Conservation (phyloP, 1,284 basidiomycete genomes). For the Anthracocystis walkeri region DNA sequence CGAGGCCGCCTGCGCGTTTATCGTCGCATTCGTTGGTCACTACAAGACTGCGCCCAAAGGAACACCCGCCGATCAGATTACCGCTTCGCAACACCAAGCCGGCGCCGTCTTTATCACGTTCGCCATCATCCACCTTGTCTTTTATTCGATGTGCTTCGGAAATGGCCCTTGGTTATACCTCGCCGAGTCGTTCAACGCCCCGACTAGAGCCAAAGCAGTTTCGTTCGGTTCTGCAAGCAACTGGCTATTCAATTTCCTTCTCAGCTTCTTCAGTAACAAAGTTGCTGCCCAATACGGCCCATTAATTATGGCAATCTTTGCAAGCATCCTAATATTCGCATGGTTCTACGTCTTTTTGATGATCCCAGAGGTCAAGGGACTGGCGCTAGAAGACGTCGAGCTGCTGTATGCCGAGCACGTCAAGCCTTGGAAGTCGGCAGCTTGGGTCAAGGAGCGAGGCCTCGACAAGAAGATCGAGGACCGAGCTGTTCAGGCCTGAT, state of each 20-base stretch:
- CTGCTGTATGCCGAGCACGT: slow-evolving; percentile 57
- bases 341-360: slow-evolving; percentile 73
- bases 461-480: slow-evolving; percentile 30
- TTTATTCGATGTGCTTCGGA: slow-evolving; percentile 80
- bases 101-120: slow-evolving; percentile 79
- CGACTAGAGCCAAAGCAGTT: slow-evolving; percentile 80
- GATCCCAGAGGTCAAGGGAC: slow-evolving; percentile 81
- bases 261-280: slow-evolving; percentile 77
- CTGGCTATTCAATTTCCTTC: slow-evolving; percentile 82
- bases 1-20: slow-evolving; percentile 71
- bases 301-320: slow-evolving; percentile 80
- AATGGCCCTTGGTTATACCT: slow-evolving; percentile 77
- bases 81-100: slow-evolving; percentile 71
- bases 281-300: slow-evolving; percentile 73
- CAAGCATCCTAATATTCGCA: slow-evolving; percentile 75
- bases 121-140: slow-evolving; percentile 80
- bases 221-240: slow-evolving; percentile 76
- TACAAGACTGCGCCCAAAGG: slow-evolving; percentile 74
- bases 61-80: slow-evolving; percentile 71
- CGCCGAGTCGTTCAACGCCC: slow-evolving; percentile 74
- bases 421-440: slow-evolving; percentile 39
- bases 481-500: slow-evolving; percentile 25
- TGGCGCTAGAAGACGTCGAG: slow-evolving; percentile 79
- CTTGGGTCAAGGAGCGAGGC: slow-evolving; percentile 39
- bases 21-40: slow-evolving; percentile 71